Base-by-base conservation (phyloP, 331 rosid genomes). In the Saraca asoca region DNA sequence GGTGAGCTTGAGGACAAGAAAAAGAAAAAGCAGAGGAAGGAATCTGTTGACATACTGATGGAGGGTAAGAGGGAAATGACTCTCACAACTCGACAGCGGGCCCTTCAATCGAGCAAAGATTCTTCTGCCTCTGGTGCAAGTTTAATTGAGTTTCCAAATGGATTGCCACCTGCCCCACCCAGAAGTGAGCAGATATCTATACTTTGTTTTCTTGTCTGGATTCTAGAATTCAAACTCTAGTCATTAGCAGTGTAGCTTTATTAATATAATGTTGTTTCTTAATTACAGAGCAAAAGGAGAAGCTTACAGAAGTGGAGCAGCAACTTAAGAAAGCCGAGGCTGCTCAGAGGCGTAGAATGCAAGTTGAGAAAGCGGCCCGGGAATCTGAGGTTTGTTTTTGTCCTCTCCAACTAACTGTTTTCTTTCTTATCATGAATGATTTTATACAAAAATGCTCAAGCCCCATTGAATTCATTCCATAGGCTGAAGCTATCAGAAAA, bases 401-500 rank as follows among this genome's bases (percentile, higher is more conserved):
- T 57, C 62, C 69, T 66, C 53, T 70, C 17, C 42, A 58, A 62
- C 9, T 71, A 46, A 33, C 50, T n/a, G 9, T 42, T 50, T 16
- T 12, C 38, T 34, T 49, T 38, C 51, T 34, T 65, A 16, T 71
- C 19, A 7, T 41, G 12, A 46, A 46, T 39, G 16, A 49, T 79
- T 58, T 68, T 59, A 24, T 53, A 16, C 44, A 15, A 29, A 56
- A 50, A 13, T 53, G n/a, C 67, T 9, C 48, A 58, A 33, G 41
- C 51, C 29, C 8, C 66, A 42, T 64, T 72, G 55, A 31, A 67
- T 59, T 54, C 51, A 56, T 75, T 37, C 69, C 80, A 70, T 59
- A 94, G 99, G 97, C 88, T 18, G 97, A 83, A 83, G 99, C 95
- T 69, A 90, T 90, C 77, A 90, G 84, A 71, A 94, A 94, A 81